Base-by-base conservation (phyloP, 2,329 filamentous ascomycete genomes). In the Neofusicoccum cordaticola region DNA sequence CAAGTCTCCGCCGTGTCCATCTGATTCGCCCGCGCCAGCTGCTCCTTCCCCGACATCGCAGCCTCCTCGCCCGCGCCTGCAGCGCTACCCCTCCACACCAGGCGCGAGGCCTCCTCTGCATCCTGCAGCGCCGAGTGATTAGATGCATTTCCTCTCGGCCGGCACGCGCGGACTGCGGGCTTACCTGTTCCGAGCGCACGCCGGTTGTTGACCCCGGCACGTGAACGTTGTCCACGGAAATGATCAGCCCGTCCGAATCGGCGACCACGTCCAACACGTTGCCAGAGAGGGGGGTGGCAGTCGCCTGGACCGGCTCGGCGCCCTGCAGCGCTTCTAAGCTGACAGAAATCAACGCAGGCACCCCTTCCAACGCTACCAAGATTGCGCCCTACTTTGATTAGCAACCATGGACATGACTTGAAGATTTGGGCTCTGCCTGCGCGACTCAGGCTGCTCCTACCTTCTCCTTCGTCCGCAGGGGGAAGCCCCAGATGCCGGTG, bases 321-420 rank as follows among this genome's bases (percentile, higher is more conserved):
- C 84, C 79, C 8, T 79, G 74, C 45, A 92, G 79, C 13, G 73
- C 76, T 66, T 83, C 83, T 56, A 84, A 74, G 1, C 73, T 66
- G 78, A 89, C 90, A 63, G 85, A 78, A 75, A 94, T 88, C 8
- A 96, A 78, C 45, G 84, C 90, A 65, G 87, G 84, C 34, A 80
- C 61, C 4, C 77, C 78, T 67, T 83, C 81, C 57, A 76, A 78
- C 12, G 79, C 77, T 5, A 81, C 75, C 4, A 81, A 62, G 9
- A 82, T 68, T 44, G 69, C 45, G 3, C 17, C 57, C 65, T 68
- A 42, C 47, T 60, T 17, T 37, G n/a, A 27, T 60, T 47, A 60
- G 56, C 22, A 47, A 45, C 17, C 27, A 15, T 31, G 12, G 11
- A 4, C 31, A 35, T 15, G 8, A 39, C 13, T 9, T n/a, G 11